These are phyloP conservation scores for Arachnomyces sp. DNA, from an alignment of 2,329 filamentous ascomycete species.

Conservation along the genomic window DNA sequence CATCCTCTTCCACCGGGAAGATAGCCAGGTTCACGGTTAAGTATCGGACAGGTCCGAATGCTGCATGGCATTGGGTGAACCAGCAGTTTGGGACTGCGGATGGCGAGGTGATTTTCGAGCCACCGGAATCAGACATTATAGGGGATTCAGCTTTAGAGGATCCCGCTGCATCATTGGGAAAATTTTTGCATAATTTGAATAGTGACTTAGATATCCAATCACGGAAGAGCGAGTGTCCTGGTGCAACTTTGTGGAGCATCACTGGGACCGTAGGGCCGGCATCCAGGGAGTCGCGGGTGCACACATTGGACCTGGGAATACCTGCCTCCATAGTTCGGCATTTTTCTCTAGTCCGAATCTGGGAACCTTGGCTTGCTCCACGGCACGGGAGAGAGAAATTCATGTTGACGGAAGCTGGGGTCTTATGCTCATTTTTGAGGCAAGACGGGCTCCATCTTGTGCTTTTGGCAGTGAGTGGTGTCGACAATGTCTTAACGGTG, in stretches of 20 bases:
- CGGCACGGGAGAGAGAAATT: conserved; percentile 66
- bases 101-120: conserved; percentile 35
- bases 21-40: conserved; percentile 36
- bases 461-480: conserved; percentile 68
- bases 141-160: conserved; percentile 1
- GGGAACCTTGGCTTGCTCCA: conserved; percentile 81
- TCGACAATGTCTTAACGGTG: conserved; percentile 61
- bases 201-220: conserved; percentile 26
- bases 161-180: conserved; percentile 15
- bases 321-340: conserved; percentile 63
- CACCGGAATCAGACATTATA: conserved; percentile 13
- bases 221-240: conserved; percentile 34
- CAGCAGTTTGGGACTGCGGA: conserved; percentile 32
- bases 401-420: conserved; percentile 64
- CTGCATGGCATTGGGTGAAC: conserved; percentile 40
- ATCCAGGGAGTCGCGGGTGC: conserved; percentile 46
- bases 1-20: conserved; percentile 15
- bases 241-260: conserved; percentile 33
- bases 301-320: conserved; percentile 52
- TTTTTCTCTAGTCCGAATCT: conserved; percentile 74
- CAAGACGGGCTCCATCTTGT: conserved; percentile 66
- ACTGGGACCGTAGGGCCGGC: conserved; percentile 56
- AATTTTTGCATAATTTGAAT: conserved; percentile 30
- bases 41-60: conserved; percentile 27
- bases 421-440: conserved; percentile 71